phyloP scores from a whole-genome alignment of 306 rosid genomes.

The Ammopiptanthus mongolicus region DNA sequence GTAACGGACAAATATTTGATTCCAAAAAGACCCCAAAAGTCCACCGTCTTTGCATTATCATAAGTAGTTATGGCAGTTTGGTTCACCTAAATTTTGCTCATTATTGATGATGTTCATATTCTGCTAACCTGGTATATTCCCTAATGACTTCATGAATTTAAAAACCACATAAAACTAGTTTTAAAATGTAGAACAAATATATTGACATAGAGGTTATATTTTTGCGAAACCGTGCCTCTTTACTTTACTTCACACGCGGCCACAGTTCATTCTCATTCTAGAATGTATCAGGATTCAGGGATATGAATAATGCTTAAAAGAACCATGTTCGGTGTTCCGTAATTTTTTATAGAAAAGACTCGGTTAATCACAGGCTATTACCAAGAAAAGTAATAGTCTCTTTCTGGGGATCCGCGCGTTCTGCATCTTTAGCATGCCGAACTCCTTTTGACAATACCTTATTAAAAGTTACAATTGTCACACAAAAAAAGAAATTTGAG shows the following conservation, averaged over 20 bases:
- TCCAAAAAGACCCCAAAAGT: conserved; percentile 26
- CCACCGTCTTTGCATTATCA: conserved; percentile 36
- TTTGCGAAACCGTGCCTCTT: too few relatives aligned
- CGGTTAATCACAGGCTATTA: not conserved
- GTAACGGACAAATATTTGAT: conserved; percentile 34
- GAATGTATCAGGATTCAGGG: conserved; percentile 1
- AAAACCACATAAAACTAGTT: not conserved
- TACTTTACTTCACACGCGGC: too few relatives aligned
- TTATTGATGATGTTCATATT: not conserved
- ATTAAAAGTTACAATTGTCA: not conserved
- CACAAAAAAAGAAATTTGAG: not conserved
- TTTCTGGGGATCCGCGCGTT: conserved; percentile 27
- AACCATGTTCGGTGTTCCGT: conserved; percentile 5
- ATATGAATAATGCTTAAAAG: not conserved
- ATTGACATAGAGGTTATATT: too few relatives aligned
- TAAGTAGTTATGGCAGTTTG: conserved; percentile 27
- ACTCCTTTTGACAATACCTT: conserved; percentile 43
- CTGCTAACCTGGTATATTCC: conserved; percentile 13
- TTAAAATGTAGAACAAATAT: not conserved
- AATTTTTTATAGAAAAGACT: not conserved
- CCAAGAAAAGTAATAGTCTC: not conserved
- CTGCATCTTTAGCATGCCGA: conserved; percentile 35
- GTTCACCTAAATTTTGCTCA: conserved; percentile 26
- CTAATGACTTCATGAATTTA: not conserved
- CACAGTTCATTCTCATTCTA: not conserved